These are phyloP conservation scores for Pyrenochaeta sp. DNA, from an alignment of 2,329 filamentous ascomycete species.

Conservation along the genomic window DNA sequence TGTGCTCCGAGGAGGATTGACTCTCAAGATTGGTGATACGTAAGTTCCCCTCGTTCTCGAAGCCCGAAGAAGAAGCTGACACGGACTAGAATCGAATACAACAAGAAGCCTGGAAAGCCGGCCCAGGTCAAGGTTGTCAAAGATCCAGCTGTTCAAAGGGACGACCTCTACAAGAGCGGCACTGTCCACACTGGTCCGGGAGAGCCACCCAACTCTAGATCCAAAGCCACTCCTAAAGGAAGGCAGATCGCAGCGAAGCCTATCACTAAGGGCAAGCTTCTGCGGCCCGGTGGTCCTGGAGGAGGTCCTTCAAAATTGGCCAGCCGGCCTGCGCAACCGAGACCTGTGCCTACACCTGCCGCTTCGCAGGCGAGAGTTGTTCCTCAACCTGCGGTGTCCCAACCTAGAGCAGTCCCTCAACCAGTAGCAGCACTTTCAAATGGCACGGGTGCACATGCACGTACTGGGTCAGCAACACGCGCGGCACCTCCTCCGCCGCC, in stretches of 20 bases:
- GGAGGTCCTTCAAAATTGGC: constrained; percentile 79
- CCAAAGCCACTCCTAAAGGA: constrained; percentile 83
- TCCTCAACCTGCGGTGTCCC: constrained; percentile 62
- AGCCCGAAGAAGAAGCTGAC: constrained; percentile 29
- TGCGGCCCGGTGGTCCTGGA: constrained; percentile 86
- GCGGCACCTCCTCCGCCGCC: constrained; percentile 58
- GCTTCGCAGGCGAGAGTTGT: constrained; percentile 54
- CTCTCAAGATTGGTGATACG: constrained; percentile 79
- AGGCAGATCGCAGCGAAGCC: constrained; percentile 87
- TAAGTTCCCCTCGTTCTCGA: constrained; percentile 43
- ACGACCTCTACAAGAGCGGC: constrained; percentile 93
- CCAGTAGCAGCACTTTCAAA: constrained; percentile 61
- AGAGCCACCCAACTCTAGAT: constrained; percentile 82
- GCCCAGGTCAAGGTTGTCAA: constrained; percentile 88
- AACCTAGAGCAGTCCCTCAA: constrained; percentile 61
- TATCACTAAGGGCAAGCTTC: constrained; percentile 91
- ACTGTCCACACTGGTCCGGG: constrained; percentile 86
- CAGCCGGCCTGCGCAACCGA: constrained; percentile 54
- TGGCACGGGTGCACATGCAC: constrained; percentile 51
- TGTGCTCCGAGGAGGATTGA: constrained; percentile 79
- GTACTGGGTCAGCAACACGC: constrained; percentile 54
- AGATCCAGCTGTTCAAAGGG: constrained; percentile 74
- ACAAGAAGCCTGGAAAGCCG: constrained; percentile 96
- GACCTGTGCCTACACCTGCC: constrained; percentile 40
- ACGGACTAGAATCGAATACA: constrained; percentile 76